Evolutionary conservation across 768 basidiomycete genomes (phyloP), one percentile per base, ranked within the genome.

Genomic region (Cystobasidium tubakii): DNA sequence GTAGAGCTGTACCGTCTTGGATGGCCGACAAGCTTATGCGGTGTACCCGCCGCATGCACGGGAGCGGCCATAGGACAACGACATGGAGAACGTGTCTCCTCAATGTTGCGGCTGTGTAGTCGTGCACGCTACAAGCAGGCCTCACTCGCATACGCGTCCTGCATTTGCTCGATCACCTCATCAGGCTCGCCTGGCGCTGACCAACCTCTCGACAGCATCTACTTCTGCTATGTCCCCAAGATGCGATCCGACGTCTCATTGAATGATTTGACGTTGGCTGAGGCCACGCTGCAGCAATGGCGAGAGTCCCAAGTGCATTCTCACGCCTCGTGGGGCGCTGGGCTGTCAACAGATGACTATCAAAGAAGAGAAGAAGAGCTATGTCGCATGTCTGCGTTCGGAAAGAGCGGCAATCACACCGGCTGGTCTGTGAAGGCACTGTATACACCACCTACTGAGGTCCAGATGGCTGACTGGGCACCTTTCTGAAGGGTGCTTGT

Each of bases 331-430:
- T 33, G 65, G 65, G 65, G 65, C 4, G 36, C 19, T 39, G 65
- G 65, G 9, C 65, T 66, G 15, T 66, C 65, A 21, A 43, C 13
- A 25, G 36, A 53, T n/a, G 33, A 66, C 4, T 66, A 34, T 39
- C 33, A 46, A 25, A 27, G 25, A 25, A 33, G 65, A n/a, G 65
- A 66, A 44, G 25, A 44, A 27, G n/a, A 39, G 21, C 65, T 44
- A 21, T 43, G 65, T 43, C 23, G 15, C 31, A 7, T 34, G n/a
- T 36, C 65, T 27, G 65, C 9, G 4, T 46, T 66, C 17, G 65
- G 65, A 39, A 66, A 44, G 42, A 33, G 42, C 54, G 65, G 53
- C 27, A n/a, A 27, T 42, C 42, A 34, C n/a, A 63, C 62, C 9
- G 62, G 31, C 21, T 63, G 62, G 62, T 63, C 21, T 63, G 62